Evolutionary conservation across 2,329 filamentous ascomycete species (phyloP), one percentile per base, ranked within the genome.

Genomic region (Verticillium longisporum): DNA sequence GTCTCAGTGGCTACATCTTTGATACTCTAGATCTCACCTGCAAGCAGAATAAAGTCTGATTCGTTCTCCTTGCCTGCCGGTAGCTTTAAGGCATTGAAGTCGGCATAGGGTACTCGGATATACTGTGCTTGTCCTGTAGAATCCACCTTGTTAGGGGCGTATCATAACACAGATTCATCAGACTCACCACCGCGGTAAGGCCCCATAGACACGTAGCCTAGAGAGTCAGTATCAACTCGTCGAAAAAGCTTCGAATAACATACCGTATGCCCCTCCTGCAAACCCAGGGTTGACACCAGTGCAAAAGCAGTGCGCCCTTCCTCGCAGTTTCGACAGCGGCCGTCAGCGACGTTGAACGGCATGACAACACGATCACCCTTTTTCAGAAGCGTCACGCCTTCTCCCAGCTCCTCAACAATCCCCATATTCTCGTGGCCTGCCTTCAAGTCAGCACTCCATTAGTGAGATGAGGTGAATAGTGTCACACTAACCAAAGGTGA

Each of bases 331-430:
- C 80, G 78, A 70, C 86, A 88, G 13, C 85, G 77, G 1, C 85
- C 84, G 65, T 87, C 83, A 6, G 84, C 84, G 1, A 87, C 85
- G 60, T 88, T 88, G 75, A 88, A 88, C 0, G 86, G 85, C 70
- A 88, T 80, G 2, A 88, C 85, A 4, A 88, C 82, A 1, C 85
- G 79, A 63, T 88, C 85, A 2, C 85, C 85, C 64, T 85, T 83
- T 66, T 87, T 82, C 15, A 88, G 70, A 1, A 86, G 73, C 0
- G 83, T 86, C 1, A 88, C 85, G 6, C 85, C 86, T 2, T 77
- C 68, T 1, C 86, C 85, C 0, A 81, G 68, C 63, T 86, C 79
- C 45, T 81, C 76, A 0, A 86, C 74, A 26, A 83, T 78, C 1
- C 83, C 85, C 83, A 85, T 85, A 65, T 84, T 85, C 66, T 86